Evolutionary conservation across 2,329 filamentous ascomycete genomes (phyloP).

Genomic region (Phaeosphaeria sp.): DNA sequence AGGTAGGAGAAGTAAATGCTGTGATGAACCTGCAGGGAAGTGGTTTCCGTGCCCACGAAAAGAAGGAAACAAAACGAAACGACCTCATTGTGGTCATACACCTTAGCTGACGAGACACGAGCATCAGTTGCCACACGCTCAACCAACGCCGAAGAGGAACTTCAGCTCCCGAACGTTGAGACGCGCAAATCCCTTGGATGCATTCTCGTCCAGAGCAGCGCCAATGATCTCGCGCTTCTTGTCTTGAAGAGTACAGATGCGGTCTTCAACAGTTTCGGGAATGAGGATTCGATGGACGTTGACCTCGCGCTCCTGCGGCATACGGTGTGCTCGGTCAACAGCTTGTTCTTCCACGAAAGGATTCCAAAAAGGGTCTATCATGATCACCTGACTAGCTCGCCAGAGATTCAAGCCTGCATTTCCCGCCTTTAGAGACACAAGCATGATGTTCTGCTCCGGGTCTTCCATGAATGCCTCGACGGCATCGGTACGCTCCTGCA

Average conservation of each 20-base stretch:
- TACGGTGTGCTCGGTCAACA: slow-evolving; percentile 86
- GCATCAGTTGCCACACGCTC: background rate
- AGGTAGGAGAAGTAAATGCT: background rate
- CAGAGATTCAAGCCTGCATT: slow-evolving; percentile 88
- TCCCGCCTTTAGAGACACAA: slow-evolving; percentile 80
- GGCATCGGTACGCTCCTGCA: slow-evolving; percentile 69
- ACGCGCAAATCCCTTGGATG: slow-evolving; percentile 69
- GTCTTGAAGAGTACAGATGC: slow-evolving; percentile 80
- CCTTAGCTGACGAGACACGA: no score
- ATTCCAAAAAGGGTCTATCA: slow-evolving; percentile 95
- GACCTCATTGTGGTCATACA: background rate
- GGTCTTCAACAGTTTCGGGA: slow-evolving; percentile 81
- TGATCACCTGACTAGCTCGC: slow-evolving; percentile 82
- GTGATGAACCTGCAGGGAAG: background rate
- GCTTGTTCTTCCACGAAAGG: slow-evolving; percentile 93
- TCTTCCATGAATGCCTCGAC: slow-evolving; percentile 72
- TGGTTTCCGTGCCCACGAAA: background rate
- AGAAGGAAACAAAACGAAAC: slow-evolving; percentile 2
- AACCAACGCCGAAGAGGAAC: slow-evolving; percentile 67
- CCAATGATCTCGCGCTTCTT: slow-evolving; percentile 80
- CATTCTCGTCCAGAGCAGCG: slow-evolving; percentile 79
- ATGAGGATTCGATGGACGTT: slow-evolving; percentile 82
- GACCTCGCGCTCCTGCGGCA: slow-evolving; percentile 78
- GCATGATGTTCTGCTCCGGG: slow-evolving; percentile 69
- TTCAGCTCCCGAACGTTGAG: slow-evolving; percentile 71